These are phyloP conservation scores for Trichoderma semiorbis DNA, from an alignment of 2,329 filamentous ascomycete genomes.

Conservation along the genomic window DNA sequence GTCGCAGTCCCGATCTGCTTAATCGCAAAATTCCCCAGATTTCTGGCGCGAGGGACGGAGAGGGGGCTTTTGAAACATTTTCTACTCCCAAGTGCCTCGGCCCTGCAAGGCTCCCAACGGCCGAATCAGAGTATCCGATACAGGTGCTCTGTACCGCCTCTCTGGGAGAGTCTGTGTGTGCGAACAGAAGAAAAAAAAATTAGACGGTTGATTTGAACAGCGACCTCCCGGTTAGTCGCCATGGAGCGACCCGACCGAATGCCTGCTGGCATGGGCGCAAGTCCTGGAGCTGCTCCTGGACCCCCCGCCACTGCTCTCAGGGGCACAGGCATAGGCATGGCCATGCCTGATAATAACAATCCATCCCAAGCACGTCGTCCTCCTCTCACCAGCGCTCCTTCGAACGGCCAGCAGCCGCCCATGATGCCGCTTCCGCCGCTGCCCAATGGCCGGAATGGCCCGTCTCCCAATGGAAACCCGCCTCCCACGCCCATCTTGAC, in stretches of 20 bases:
- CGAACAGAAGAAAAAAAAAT: neutral
- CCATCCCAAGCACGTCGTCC: constrained; percentile 38
- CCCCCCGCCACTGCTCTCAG: constrained; percentile 28
- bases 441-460: constrained; percentile 45
- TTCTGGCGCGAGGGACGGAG: constrained; percentile 19
- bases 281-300: constrained; percentile 15
- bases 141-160: neutral
- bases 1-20: constrained; percentile 32
- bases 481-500: constrained; percentile 53
- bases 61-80: constrained; percentile 32
- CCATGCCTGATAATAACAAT: constrained; percentile 42
- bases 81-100: constrained; percentile 16
- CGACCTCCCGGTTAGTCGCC: constrained; percentile 23
- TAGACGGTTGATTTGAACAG: neutral
- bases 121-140: neutral
- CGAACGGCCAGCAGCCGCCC: constrained; percentile 39
- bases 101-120: constrained; percentile 13
- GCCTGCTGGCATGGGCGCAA: constrained; percentile 22
- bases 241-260: constrained; percentile 37
- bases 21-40: constrained; percentile 21
- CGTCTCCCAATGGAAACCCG: constrained; percentile 43
- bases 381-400: constrained; percentile 37
- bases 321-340: constrained; percentile 27
- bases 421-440: constrained; percentile 42
- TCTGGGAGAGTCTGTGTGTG: neutral